Conservation (phyloP, 176 grass and related monocot species). For the Cenchrus americanus region DNA sequence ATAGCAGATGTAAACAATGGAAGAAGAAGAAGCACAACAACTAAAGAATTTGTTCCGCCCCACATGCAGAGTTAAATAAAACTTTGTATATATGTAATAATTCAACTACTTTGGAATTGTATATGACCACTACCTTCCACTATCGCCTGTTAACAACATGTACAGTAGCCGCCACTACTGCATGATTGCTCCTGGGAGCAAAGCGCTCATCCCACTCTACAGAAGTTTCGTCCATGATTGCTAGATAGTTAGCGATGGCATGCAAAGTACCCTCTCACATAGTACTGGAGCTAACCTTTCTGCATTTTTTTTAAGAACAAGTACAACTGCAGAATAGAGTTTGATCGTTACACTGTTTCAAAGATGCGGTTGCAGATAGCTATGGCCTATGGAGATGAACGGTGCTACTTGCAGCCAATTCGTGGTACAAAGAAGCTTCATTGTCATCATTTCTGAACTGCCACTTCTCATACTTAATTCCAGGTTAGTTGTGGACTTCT, state of each 20-base stretch:
- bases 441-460: conserved; percentile 27
- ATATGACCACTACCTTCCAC: conserved; percentile 16
- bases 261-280: conserved; percentile 20
- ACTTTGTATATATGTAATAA: background rate
- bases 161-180: conserved; percentile 15
- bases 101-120: background rate
- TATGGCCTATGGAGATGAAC: conserved; percentile 5
- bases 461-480: conserved; percentile 32
- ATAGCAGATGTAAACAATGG: background rate
- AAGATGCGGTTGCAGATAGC: conserved; percentile 18
- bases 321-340: conserved; percentile 2
- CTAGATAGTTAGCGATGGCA: conserved; percentile 14
- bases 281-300: conserved; percentile 5
- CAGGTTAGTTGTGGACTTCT: conserved; percentile 35
- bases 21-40: background rate
- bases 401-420: conserved; percentile 10
- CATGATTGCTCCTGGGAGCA: conserved; percentile 42
- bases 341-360: conserved; percentile 24
- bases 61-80: background rate
- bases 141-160: background rate
- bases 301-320: background rate
- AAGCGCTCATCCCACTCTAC: conserved; percentile 18
- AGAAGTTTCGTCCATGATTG: conserved; percentile 28
- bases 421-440: conserved; percentile 28
- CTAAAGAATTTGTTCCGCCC: background rate